Percentiles rank a stretch among this genome's conserved stretches.
Conservation (phyloP, 441 rosid species). For the Pelargonium citronellum region DNA sequence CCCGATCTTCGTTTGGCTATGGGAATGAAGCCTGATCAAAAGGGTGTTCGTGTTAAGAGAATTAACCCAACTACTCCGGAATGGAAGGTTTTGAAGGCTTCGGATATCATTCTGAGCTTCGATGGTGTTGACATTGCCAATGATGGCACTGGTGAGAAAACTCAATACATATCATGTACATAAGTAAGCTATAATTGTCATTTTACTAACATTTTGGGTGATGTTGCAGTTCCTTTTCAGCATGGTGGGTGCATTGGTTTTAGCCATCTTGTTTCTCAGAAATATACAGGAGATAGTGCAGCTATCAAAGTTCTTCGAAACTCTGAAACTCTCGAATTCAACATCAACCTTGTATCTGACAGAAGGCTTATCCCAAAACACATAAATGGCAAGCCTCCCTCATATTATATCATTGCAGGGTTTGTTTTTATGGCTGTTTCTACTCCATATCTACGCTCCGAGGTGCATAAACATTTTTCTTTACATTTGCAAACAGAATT, state of each 20-base stretch:
- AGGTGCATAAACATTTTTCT: slow-evolving; percentile 40
- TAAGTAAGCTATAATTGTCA: neutral
- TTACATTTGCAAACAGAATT: neutral
- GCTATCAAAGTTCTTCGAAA: slow-evolving; percentile 64
- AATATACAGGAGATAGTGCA: slow-evolving; percentile 79
- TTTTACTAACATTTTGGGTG: neutral
- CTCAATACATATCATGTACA: neutral
- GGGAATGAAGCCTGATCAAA: slow-evolving; percentile 78
- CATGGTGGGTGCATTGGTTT: slow-evolving; percentile 93
- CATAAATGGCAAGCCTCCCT: slow-evolving; percentile 65
- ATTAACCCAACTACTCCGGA: slow-evolving; percentile 86
- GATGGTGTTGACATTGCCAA: slow-evolving; percentile 83
- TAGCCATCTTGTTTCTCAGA: slow-evolving; percentile 85
- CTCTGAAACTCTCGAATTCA: slow-evolving; percentile 46
- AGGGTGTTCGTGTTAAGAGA: slow-evolving; percentile 86
- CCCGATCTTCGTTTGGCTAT: slow-evolving; percentile 71
- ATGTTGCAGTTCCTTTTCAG: slow-evolving; percentile 72
- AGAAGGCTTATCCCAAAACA: slow-evolving; percentile 76
- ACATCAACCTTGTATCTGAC: slow-evolving; percentile 70
- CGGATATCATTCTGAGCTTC: slow-evolving; percentile 76
- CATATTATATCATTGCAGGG: slow-evolving; percentile 87
- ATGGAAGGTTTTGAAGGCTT: slow-evolving; percentile 68
- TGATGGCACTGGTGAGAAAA: slow-evolving; percentile 76
- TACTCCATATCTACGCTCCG: slow-evolving; percentile 88
- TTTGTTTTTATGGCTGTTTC: slow-evolving; percentile 79